Evolutionary conservation across 2,329 filamentous ascomycete genomes (phyloP).

Genomic region (Ciborinia camelliae): DNA sequence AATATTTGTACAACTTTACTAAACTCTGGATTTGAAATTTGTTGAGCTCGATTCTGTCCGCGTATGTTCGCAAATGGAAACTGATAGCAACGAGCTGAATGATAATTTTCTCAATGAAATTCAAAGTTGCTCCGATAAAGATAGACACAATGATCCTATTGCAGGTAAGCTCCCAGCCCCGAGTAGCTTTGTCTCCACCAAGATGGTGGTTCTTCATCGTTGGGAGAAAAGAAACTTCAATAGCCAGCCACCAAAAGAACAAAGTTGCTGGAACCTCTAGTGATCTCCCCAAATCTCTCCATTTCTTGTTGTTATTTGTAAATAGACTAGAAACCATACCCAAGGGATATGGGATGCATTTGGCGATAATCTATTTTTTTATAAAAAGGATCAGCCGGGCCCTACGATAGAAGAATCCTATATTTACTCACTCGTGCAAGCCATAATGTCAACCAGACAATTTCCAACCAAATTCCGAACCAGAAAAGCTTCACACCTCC

Average conservation of each 20-base stretch:
- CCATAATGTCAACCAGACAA: conserved; percentile 91
- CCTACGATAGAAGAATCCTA: not conserved
- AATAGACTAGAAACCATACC: conserved; percentile 67
- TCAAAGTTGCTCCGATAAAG: conserved; percentile 76
- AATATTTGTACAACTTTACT: conserved; percentile 61
- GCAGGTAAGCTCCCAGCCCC: conserved; percentile 70
- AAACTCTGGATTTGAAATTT: conserved; percentile 78
- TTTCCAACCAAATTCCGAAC: conserved; percentile 95
- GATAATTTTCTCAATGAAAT: conserved; percentile 87
- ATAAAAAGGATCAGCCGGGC: conserved; percentile 19
- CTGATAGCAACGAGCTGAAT: conserved; percentile 93
- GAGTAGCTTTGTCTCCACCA: conserved; percentile 49
- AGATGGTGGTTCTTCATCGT: conserved; percentile 63
- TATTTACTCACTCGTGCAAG: conserved; percentile 53
- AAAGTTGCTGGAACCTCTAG: conserved; percentile 81
- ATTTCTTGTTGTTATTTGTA: conserved; percentile 85
- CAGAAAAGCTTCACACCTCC: conserved; percentile 78
- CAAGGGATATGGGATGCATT: conserved; percentile 59
- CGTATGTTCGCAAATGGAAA: conserved; percentile 88
- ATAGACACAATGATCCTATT: conserved; percentile 84
- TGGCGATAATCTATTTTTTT: conserved; percentile 52
- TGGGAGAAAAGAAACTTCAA: conserved; percentile 81
- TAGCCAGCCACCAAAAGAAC: conserved; percentile 88
- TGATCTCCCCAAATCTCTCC: conserved; percentile 82
- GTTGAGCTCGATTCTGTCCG: conserved; percentile 85